Conservation (phyloP, 1,284 basidiomycete genomes). For the Hemileia vastatrix region DNA sequence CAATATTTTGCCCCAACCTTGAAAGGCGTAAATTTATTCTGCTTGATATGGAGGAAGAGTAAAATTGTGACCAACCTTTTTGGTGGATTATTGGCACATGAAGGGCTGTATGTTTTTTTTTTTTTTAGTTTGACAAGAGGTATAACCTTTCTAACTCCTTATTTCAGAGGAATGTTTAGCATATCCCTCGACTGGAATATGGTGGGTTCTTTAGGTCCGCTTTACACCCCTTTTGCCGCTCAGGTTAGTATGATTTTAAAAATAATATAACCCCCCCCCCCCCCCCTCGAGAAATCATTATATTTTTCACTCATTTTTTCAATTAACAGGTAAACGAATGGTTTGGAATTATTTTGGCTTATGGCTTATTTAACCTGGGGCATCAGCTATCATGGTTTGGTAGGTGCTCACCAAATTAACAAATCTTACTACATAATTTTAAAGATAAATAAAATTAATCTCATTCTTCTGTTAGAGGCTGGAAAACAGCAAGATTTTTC, state of each 20-base stretch:
- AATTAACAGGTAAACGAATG: slow-evolving; percentile 18
- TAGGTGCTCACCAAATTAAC: neutral
- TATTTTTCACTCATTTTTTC: neutral
- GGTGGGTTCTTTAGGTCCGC: slow-evolving; percentile 6
- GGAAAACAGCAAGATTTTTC: slow-evolving; percentile 16
- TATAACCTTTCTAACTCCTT: neutral
- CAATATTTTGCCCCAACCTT: slow-evolving; percentile 23
- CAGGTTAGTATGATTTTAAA: slow-evolving; percentile 4
- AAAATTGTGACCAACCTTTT: slow-evolving; percentile 10
- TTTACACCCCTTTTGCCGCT: slow-evolving; percentile 9
- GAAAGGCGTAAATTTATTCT: slow-evolving; percentile 17
- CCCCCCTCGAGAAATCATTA: neutral
- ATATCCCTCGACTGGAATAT: slow-evolving; percentile 11
- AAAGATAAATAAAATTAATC: neutral
- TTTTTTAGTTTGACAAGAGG: neutral
- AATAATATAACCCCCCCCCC: neutral
- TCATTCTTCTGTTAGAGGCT: neutral
- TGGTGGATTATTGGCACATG: slow-evolving; percentile 16
- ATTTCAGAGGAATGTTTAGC: slow-evolving; percentile 15
- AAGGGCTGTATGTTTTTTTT: slow-evolving; percentile 12
- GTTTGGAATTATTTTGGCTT: slow-evolving; percentile 15
- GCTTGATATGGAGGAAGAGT: slow-evolving; percentile 17
- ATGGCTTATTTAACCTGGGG: slow-evolving; percentile 9
- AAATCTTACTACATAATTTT: neutral
- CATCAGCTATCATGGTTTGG: slow-evolving; percentile 21